phyloP scores from a whole-genome alignment of 2,329 filamentous ascomycete species.

The Chaetomiaceae sp. region DNA sequence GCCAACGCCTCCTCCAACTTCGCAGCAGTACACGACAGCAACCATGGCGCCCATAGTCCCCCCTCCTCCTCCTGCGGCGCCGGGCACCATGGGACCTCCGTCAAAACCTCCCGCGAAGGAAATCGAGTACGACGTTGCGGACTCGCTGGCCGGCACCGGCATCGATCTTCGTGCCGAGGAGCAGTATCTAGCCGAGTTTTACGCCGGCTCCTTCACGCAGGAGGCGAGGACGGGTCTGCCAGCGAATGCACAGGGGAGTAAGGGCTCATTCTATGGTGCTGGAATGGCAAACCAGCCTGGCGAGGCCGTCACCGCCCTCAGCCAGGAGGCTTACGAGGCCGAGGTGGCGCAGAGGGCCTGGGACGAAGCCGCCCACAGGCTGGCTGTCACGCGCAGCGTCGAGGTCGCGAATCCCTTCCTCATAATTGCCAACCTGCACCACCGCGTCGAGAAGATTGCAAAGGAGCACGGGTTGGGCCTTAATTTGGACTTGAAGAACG shows the following conservation, averaged over 20 bases:
- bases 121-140: slow-evolving; percentile 69
- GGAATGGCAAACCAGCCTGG: slow-evolving; percentile 62
- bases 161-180: slow-evolving; percentile 86
- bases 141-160: slow-evolving; percentile 78
- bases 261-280: slow-evolving; percentile 58
- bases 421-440: slow-evolving; percentile 57
- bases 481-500: slow-evolving; percentile 52
- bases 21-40: slow-evolving; percentile 26
- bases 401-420: slow-evolving; percentile 73
- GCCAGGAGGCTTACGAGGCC: slow-evolving; percentile 62
- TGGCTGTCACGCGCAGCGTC: slow-evolving; percentile 58
- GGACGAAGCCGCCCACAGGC: slow-evolving; percentile 58
- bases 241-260: slow-evolving; percentile 51
- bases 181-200: slow-evolving; percentile 68
- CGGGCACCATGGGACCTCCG: slow-evolving; percentile 52
- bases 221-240: slow-evolving; percentile 52
- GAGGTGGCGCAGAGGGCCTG: slow-evolving; percentile 52
- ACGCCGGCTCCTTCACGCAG: slow-evolving; percentile 42
- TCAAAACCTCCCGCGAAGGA: slow-evolving; percentile 60
- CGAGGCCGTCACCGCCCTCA: slow-evolving; percentile 39
- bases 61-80: slow-evolving; percentile 18
- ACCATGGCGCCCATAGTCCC: slow-evolving; percentile 25
- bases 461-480: slow-evolving; percentile 53
- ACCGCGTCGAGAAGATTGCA: slow-evolving; percentile 54
- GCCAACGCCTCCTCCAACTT: slow-evolving; percentile 9